These are phyloP conservation scores for Zostera marina DNA, from an alignment of 116 monocot species.

Conservation along the genomic window DNA sequence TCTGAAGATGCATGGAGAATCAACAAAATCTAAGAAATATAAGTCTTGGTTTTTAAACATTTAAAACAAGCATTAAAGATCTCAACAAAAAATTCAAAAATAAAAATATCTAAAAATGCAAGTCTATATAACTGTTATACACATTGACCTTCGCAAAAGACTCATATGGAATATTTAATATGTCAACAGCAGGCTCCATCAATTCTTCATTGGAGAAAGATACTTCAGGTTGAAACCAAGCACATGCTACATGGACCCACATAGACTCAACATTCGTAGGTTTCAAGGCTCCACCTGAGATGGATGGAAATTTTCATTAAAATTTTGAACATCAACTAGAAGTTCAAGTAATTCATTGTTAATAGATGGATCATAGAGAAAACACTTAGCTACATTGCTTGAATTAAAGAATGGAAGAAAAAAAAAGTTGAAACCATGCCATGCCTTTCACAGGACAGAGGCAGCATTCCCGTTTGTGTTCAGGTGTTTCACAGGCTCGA, in stretches of 20 bases:
- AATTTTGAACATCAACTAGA: slow-evolving; percentile 4
- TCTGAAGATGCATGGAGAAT: slow-evolving; percentile 22
- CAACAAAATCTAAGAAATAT: neutral
- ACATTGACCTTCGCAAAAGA: slow-evolving; percentile 62
- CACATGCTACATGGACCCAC: slow-evolving; percentile 97
- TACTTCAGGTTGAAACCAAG: slow-evolving; percentile 91
- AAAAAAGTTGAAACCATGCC: neutral
- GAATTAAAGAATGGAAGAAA: neutral
- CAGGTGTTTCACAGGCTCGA: slow-evolving; percentile 76
- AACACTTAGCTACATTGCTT: neutral
- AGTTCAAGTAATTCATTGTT: neutral
- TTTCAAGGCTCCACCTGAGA: slow-evolving; percentile 87
- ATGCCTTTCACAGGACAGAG: slow-evolving; percentile 94
- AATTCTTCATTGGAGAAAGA: slow-evolving; percentile 54
- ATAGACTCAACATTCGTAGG: slow-evolving; percentile 54
- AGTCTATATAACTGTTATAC: neutral
- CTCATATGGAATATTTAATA: slow-evolving; percentile 53
- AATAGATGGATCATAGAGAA: neutral
- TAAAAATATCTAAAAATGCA: neutral
- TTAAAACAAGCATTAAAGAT: neutral
- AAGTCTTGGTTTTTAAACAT: neutral
- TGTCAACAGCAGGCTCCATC: slow-evolving; percentile 93
- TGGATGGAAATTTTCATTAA: neutral
- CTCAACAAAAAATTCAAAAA: neutral
- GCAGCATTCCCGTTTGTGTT: slow-evolving; percentile 55